phyloP scores from a whole-genome alignment of 306 rosid genomes.

The Quercus gilva region DNA sequence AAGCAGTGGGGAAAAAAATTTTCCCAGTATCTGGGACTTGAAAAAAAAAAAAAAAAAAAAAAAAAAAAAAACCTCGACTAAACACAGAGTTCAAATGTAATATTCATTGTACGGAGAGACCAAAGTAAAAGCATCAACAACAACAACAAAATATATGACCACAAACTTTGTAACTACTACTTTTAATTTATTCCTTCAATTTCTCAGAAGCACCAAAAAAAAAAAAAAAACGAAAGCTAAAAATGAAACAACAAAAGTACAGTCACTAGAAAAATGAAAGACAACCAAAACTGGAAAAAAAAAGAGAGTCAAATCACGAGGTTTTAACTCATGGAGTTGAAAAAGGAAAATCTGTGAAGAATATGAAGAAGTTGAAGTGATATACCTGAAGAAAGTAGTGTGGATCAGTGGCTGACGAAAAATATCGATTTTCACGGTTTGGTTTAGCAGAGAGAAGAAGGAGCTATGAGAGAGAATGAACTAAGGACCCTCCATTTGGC shows the following conservation, averaged over 20 bases:
- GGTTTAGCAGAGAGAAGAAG: conserved; percentile 25
- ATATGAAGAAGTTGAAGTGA: conserved; percentile 1
- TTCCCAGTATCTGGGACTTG: neutral
- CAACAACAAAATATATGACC: neutral
- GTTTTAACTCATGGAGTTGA: neutral
- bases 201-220: neutral
- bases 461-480: conserved; percentile 10
- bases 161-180: neutral
- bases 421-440: conserved; percentile 17
- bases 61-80: neutral
- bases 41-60: neutral
- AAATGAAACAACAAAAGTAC: neutral
- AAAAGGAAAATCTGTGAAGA: neutral
- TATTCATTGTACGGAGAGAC: neutral
- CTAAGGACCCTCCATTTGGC: conserved; percentile 74
- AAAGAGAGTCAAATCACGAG: conserved; percentile 9
- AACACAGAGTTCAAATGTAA: neutral
- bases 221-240: neutral
- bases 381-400: conserved; percentile 50
- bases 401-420: conserved; percentile 38
- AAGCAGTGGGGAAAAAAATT: neutral
- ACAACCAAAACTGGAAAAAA: conserved; percentile 2
- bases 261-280: conserved; percentile 1
- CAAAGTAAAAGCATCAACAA: neutral
- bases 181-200: neutral